Evolutionary conservation across 129 eudicot genomes (phyloP), one percentile per base, ranked within the genome.

Genomic region (Glebionis coronaria): DNA sequence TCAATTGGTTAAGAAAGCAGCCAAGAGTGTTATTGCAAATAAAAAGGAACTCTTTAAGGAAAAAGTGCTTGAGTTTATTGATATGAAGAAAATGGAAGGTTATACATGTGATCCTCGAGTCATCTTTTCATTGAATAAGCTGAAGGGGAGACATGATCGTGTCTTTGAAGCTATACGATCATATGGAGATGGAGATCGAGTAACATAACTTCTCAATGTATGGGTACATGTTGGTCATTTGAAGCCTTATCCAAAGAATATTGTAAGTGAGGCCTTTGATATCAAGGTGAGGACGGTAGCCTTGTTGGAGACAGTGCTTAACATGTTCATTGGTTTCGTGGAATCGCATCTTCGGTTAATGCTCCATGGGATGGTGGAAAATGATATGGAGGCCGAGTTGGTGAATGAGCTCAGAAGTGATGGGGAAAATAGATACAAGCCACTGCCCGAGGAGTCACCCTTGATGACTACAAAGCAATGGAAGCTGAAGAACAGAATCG

Each of bases 1-100:
- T 58, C 31, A 12, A 14, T 0, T 4, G 21, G 12, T 58, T 8
- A 58, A 58, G 21, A 28, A 12, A 13, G 42, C 63, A 28, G 44
- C 63, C 9, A 58, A 58, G 44, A 58, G 7, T 58, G 44, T 28
- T 16, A 28, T 58, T 58, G 63, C 44, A 58, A 58, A 58, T 11
- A 25, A n/a, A 42, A 58, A 27, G 40, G 63, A 27, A 42, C 6
- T 9, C 42, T 58, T 58, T 18, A 58, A 58, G 44, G 44, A 6
- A 16, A 27, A 12, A 27, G 63, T 58, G 13, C n/a, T 58, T 11
- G 44, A 58, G 19, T 14, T 25, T 28, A 15, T 58, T 12, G 14
- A 58, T 4, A 14, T 25, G 9, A 58, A 6, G 12, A 58, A 58
- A 12, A 28, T 29, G 40, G 44, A 58, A 9, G 13, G 12, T 12